These are phyloP conservation scores for Boletellus sp. DNA, from an alignment of 768 basidiomycete genomes.

Conservation along the genomic window DNA sequence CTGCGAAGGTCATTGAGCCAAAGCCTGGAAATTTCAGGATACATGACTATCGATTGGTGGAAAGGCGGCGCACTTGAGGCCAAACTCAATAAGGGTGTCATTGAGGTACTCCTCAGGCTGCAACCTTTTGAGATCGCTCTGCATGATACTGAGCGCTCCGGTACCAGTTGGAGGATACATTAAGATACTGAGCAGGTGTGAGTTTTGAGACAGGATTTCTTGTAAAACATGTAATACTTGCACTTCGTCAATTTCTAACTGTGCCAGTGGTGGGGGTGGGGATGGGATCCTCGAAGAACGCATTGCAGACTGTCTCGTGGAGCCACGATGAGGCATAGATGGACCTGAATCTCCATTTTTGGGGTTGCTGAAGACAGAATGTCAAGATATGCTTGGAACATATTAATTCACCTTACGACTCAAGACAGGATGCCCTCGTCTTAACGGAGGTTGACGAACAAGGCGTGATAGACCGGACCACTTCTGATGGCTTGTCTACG, in stretches of 20 bases:
- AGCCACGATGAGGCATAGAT: constrained; percentile 29
- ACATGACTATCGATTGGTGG: not conserved
- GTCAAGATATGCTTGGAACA: not conserved
- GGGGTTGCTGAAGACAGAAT: constrained; percentile 8
- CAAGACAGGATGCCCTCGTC: constrained; percentile 5
- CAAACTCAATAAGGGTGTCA: constrained; percentile 95
- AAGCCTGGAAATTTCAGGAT: constrained; percentile 42
- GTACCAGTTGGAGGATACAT: constrained; percentile 68
- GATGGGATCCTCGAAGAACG: constrained; percentile 13
- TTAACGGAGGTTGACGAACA: constrained; percentile 17
- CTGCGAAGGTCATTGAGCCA: constrained; percentile 62
- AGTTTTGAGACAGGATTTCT: constrained; percentile 2
- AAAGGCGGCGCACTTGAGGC: constrained; percentile 67
- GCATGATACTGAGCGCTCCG: constrained; percentile 79
- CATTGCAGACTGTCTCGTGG: constrained; percentile 33
- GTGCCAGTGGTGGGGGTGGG: constrained; percentile 30
- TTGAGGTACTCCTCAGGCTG: constrained; percentile 85
- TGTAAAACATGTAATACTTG: constrained; percentile 28
- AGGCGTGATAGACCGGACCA: constrained; percentile 15
- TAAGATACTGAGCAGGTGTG: constrained; percentile 49
- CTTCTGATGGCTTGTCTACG: not conserved
- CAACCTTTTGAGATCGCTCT: constrained; percentile 71
- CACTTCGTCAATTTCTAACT: constrained; percentile 62
- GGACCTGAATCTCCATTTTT: constrained; percentile 5
- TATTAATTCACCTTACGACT: constrained; percentile 14